Conservation (phyloP, 768 basidiomycete species). For the Lanmaoa rubissima region DNA sequence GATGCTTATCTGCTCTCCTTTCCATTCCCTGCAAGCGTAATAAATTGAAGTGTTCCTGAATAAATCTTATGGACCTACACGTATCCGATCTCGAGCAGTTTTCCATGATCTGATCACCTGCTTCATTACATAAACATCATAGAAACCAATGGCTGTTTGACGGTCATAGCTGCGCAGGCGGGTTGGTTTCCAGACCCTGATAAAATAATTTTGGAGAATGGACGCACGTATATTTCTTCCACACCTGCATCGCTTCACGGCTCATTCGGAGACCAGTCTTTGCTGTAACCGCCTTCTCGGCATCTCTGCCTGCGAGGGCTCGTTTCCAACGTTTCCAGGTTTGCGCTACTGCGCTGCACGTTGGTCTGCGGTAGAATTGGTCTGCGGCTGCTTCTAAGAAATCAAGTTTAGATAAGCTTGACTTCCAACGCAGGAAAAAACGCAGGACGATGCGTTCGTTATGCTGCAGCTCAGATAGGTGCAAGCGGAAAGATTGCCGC, state of each 20-base stretch:
- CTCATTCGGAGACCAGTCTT: conserved; percentile 50
- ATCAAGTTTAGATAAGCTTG: conserved; percentile 39
- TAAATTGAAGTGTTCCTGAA: conserved; percentile 9
- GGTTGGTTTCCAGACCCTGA: conserved; percentile 3
- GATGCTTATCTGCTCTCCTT: conserved; percentile 53
- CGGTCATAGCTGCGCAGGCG: conserved; percentile 40
- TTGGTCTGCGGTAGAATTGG: conserved; percentile 38
- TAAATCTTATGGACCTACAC: conserved; percentile 36
- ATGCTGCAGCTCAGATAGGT: conserved; percentile 52
- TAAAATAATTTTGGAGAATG: not conserved
- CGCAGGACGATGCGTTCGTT: conserved; percentile 41
- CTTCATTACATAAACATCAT: conserved; percentile 44
- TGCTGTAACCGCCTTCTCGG: conserved; percentile 44
- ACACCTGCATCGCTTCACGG: conserved; percentile 46
- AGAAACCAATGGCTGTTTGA: conserved; percentile 42
- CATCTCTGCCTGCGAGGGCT: conserved; percentile 40
- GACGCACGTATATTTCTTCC: conserved; percentile 59
- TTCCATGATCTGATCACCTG: conserved; percentile 55
- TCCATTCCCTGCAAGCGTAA: conserved; percentile 48
- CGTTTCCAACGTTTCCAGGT: conserved; percentile 62
- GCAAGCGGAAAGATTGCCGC: conserved; percentile 55
- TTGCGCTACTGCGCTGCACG: conserved; percentile 37
- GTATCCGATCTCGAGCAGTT: conserved; percentile 45
- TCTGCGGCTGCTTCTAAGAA: conserved; percentile 51
- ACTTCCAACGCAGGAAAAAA: conserved; percentile 55